A percentile compares a stretch with the other conserved stretches of the same genome.
phyloP scores from a whole-genome alignment of 129 eudicot genomes.

The Artemisia tridentata region DNA sequence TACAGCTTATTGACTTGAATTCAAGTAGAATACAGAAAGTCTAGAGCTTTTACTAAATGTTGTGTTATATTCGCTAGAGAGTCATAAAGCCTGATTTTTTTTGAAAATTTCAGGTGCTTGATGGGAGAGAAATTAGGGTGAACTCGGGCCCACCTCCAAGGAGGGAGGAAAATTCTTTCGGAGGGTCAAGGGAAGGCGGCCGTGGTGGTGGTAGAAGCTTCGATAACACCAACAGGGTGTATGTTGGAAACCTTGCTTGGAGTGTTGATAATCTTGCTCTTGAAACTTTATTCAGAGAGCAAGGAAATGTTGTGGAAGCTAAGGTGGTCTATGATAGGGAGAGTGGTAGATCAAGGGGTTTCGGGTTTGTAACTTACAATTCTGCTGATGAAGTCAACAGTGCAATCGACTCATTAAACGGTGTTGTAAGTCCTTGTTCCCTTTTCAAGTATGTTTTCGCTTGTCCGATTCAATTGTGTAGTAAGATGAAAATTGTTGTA shows the following conservation, averaged over 20 bases:
- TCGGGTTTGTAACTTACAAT: conserved; percentile 84
- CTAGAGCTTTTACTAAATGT: neutral
- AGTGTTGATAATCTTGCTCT: conserved; percentile 79
- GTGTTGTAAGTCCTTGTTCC: conserved; percentile 51
- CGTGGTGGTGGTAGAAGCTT: conserved; percentile 49
- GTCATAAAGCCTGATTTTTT: neutral
- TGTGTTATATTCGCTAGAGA: neutral
- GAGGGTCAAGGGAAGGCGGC: conserved; percentile 52
- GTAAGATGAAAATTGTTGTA: neutral
- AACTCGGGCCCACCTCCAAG: conserved; percentile 89
- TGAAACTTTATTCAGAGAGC: conserved; percentile 69
- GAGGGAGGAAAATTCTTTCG: conserved; percentile 48
- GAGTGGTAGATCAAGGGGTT: conserved; percentile 93
- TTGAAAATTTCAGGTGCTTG: conserved; percentile 61
- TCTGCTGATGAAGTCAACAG: conserved; percentile 76
- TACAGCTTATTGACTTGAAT: neutral
- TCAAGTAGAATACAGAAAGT: conserved; percentile 7
- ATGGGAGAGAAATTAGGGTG: conserved; percentile 76
- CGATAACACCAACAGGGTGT: conserved; percentile 62
- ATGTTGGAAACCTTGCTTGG: conserved; percentile 94
- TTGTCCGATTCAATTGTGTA: too few relatives aligned
- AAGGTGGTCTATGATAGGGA: conserved; percentile 91
- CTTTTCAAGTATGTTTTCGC: neutral
- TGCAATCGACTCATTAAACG: conserved; percentile 78
- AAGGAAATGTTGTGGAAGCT: conserved; percentile 81